Evolutionary conservation across 1,139 yeast species (phyloP), one percentile per base, ranked within the genome.

Genomic region (Pichia sp.): DNA sequence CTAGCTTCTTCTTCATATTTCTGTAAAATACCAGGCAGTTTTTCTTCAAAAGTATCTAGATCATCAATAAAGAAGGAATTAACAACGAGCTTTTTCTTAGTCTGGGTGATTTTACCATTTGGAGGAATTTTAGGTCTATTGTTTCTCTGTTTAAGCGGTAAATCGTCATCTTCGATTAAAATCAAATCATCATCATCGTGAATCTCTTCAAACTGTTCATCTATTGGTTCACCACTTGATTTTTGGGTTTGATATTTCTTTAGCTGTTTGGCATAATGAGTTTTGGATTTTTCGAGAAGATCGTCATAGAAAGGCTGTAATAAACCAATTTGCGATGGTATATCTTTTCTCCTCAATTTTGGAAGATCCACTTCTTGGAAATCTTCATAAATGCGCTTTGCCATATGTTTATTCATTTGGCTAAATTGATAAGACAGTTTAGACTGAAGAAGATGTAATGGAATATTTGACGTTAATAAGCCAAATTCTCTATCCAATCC

Each of bases 401-500:
- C 76, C 38, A 60, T 65, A 27, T 70, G 70, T 64, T 74, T 37
- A 69, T 75, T 52, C 66, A 64, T 42, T 53, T 64, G 52, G 57
- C 62, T 41, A 52, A 65, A 72, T 29, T 81, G 74, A 49, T 73
- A 78, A 47, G 79, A 79, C 38, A 87, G 69, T 50, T 85, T 75
- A 31, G 94, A 84, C 56, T 90, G 97, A 38, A 94, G 68, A 45
- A 94, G 68, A 62, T 92, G 95, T 41, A 94, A 70, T 1, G 99
- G 98, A 35, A 94, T 88, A 0, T 95, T 78, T 4, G 88, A 75
- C 33, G 92, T 83, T 45, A 90, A 67, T 62, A 90, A 69, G n/a
- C 94, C 90, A 62, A 86, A 83, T 61, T 94, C 99, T 57, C 83
- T 85, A 58, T 92, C 98, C 51, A 94, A 69, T 0, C 98, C 98